Conservation (phyloP, 2,329 filamentous ascomycete genomes). For the Fusarium sp. region DNA sequence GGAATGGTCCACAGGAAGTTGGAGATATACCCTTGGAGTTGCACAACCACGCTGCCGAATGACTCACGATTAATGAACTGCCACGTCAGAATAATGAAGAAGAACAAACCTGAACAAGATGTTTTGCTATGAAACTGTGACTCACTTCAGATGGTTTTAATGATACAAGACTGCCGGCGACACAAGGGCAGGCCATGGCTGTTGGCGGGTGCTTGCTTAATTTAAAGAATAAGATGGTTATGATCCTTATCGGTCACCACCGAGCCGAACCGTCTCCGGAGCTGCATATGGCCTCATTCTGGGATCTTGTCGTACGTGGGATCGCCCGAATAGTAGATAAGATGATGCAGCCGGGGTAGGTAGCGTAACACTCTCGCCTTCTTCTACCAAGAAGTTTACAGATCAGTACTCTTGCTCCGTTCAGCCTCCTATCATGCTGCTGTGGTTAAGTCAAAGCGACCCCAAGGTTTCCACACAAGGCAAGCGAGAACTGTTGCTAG, state of each 20-base stretch:
- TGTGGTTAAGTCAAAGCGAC: too few species aligned
- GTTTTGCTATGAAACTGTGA: too few species aligned
- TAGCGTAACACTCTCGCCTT: too few species aligned
- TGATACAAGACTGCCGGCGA: neutral
- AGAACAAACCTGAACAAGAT: neutral
- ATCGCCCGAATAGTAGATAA: neutral
- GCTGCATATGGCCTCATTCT: neutral
- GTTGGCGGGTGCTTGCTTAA: neutral
- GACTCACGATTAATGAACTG: neutral
- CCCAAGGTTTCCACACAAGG: too few species aligned
- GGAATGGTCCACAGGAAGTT: too few species aligned
- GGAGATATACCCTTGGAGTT: constrained; percentile 8
- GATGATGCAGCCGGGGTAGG: too few species aligned
- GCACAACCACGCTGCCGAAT: too few species aligned
- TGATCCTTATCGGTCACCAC: constrained; percentile 10
- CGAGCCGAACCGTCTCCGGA: constrained; percentile 21
- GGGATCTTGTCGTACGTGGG: neutral
- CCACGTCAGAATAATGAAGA: neutral
- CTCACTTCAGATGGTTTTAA: too few species aligned
- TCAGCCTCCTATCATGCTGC: too few species aligned
- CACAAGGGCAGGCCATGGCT: fast-evolving
- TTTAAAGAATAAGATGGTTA: neutral
- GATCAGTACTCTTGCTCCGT: too few species aligned
- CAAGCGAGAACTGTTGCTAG: too few species aligned
- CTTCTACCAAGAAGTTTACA: too few species aligned